These are phyloP conservation scores for Globisporangium sylvaticum DNA, from an alignment of 352 stramenopile genomes.

Conservation along the genomic window DNA sequence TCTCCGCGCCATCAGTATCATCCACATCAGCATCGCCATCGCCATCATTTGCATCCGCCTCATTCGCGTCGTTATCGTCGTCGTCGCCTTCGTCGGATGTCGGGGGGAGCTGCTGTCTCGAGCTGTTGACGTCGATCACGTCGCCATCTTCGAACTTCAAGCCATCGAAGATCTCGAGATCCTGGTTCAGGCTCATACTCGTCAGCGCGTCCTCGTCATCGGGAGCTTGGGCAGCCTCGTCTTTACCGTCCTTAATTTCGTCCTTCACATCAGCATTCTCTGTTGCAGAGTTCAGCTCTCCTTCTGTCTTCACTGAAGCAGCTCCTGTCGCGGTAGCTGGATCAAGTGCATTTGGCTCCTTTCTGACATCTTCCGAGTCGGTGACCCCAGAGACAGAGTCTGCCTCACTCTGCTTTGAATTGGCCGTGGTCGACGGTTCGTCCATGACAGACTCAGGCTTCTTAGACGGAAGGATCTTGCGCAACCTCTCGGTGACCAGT, in stretches of 20 bases:
- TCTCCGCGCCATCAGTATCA: slow-evolving; percentile 38
- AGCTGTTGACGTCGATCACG: slow-evolving; percentile 70
- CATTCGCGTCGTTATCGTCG: slow-evolving; percentile 18
- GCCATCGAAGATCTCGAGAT: slow-evolving; percentile 82
- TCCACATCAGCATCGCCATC: slow-evolving; percentile 24
- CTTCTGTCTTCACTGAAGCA: background rate
- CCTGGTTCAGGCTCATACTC: slow-evolving; percentile 70
- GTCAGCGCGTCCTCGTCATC: slow-evolving; percentile 67
- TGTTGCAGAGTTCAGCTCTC: background rate
- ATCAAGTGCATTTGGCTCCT: slow-evolving; percentile 15
- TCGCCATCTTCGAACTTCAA: slow-evolving; percentile 84
- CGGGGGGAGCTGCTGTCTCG: slow-evolving; percentile 12
- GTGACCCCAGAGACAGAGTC: slow-evolving; percentile 17
- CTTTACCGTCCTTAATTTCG: slow-evolving; percentile 6
- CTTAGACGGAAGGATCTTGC: slow-evolving; percentile 36
- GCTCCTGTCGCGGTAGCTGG: background rate
- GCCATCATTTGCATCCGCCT: slow-evolving; percentile 9
- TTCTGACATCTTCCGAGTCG: slow-evolving; percentile 37
- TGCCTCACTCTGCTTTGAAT: slow-evolving; percentile 17
- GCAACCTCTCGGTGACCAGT: slow-evolving; percentile 43
- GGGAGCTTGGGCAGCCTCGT: background rate
- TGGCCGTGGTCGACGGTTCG: background rate
- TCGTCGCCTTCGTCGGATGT: slow-evolving; percentile 26
- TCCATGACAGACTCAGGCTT: slow-evolving; percentile 8
- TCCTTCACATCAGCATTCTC: slow-evolving; percentile 10